phyloP scores from a whole-genome alignment of 2,329 filamentous ascomycete species.

The Myriosclerotinia scirpicola region DNA sequence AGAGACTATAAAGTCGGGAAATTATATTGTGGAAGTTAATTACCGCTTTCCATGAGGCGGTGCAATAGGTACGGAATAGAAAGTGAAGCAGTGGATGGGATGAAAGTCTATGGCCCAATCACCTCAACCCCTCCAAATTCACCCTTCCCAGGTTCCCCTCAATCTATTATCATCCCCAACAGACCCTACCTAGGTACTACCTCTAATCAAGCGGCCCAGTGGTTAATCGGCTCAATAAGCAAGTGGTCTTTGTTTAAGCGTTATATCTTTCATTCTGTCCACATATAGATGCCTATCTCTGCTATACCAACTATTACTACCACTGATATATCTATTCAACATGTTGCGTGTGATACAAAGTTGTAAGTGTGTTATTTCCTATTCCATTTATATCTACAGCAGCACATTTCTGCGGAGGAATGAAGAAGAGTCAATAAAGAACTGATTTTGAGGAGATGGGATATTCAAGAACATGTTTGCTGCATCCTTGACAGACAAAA shows the following conservation, averaged over 20 bases:
- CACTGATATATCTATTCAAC: not conserved
- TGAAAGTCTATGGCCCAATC: slow-evolving; percentile 1
- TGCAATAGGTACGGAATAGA: not conserved
- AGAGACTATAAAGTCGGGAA: not conserved
- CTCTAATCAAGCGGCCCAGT: not conserved
- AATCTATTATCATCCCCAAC: not conserved
- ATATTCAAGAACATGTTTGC: not conserved
- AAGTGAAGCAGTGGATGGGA: not conserved
- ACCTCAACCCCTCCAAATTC: not conserved
- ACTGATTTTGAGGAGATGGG: not conserved
- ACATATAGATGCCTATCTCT: not conserved
- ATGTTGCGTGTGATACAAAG: not conserved
- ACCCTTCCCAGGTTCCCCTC: not conserved
- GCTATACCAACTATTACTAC: not conserved
- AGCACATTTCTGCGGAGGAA: not conserved
- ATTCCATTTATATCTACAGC: not conserved
- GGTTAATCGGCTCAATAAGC: slow-evolving; percentile 2
- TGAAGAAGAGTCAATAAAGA: not conserved
- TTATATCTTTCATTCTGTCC: not conserved
- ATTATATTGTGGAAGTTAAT: not conserved
- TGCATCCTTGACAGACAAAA: slow-evolving; percentile 5
- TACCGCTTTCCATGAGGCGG: not conserved
- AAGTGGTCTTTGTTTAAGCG: slow-evolving; percentile 1
- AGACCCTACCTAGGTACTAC: not conserved
- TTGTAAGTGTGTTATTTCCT: slow-evolving; percentile 14